Evolutionary conservation across 352 stramenopile genomes (phyloP), one percentile per base, ranked within the genome.

Genomic region (Globisporangium solare): DNA sequence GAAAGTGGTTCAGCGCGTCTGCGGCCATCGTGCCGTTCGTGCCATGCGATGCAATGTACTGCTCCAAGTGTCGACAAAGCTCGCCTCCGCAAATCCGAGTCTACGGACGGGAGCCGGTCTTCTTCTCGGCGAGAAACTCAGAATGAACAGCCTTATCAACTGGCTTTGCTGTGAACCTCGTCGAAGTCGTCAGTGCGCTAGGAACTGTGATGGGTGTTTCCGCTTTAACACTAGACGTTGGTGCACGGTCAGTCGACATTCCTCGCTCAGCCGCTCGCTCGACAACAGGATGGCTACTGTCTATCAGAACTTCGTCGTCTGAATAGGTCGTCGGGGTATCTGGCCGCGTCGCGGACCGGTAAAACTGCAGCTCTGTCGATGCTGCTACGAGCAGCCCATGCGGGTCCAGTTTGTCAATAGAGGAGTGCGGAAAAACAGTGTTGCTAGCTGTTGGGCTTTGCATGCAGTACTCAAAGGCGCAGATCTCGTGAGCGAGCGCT

Each of bases 401-500:
- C 17, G 20, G 21, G 17, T 31, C 22, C 37, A 49, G 3, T 18
- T 49, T 41, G 6, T 48, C 39, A 1, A 27, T 47, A 5, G 3
- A 41, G 21, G 22, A 48, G 11, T 10, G 41, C 22, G 14, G 14
- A 24, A 15, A 31, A 1, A 27, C 5, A 4, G 18, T 15, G 31
- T 4, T n/a, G 5, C 21, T 39, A 31, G 31, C 39, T 4, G 17
- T 18, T 49, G 31, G 18, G 11, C 7, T 21, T 45, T 20, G 50
- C 27, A 22, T 42, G 15, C 35, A 40, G 41, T 35, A 73, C 27
- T 55, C 49, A 20, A 68, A 63, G 18, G 21, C 24, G 37, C 70
- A 81, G 20, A 85, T 31, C 35, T 83, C 65, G 7, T 78, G 75
- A 42, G 71, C 53, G 48, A 81, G 58, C 0, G 68, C 73, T 0